Percentiles rank a stretch among this genome's conserved stretches.
Conservation (phyloP, 345 rosid species). For the Eucalyptus urophylla region DNA sequence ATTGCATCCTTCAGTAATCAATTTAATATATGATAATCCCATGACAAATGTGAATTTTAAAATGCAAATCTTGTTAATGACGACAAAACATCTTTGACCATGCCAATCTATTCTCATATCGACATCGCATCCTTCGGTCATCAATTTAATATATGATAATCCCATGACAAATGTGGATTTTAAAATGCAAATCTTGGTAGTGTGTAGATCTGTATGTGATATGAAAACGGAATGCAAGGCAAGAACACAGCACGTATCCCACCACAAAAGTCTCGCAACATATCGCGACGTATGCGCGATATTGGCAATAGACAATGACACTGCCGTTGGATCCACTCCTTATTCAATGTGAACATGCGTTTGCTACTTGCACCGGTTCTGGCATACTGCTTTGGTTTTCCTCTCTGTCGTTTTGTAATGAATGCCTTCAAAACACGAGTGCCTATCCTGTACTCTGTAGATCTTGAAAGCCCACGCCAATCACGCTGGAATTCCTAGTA, state of each 20-base stretch:
- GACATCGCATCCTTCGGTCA: background rate
- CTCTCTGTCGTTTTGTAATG: background rate
- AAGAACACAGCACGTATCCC: background rate
- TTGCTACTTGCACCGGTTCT: background rate
- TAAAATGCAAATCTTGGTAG: background rate
- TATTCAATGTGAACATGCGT: background rate
- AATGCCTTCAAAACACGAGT: background rate
- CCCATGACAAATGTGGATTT: background rate
- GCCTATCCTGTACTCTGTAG: background rate
- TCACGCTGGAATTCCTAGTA: background rate
- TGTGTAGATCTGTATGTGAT: background rate
- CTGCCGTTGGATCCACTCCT: background rate
- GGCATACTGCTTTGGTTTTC: background rate
- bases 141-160: background rate
- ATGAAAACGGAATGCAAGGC: background rate
- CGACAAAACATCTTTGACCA: background rate
- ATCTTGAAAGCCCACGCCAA: background rate
- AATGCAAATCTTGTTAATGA: background rate
- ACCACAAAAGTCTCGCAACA: background rate
- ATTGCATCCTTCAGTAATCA: background rate
- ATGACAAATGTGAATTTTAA: background rate
- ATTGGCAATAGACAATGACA: background rate
- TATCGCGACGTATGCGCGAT: background rate
- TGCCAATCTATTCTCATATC: background rate
- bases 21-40: background rate